These are phyloP conservation scores for Leishmania guyanensis DNA, from an alignment of 208 protist genomes.

Conservation along the genomic window DNA sequence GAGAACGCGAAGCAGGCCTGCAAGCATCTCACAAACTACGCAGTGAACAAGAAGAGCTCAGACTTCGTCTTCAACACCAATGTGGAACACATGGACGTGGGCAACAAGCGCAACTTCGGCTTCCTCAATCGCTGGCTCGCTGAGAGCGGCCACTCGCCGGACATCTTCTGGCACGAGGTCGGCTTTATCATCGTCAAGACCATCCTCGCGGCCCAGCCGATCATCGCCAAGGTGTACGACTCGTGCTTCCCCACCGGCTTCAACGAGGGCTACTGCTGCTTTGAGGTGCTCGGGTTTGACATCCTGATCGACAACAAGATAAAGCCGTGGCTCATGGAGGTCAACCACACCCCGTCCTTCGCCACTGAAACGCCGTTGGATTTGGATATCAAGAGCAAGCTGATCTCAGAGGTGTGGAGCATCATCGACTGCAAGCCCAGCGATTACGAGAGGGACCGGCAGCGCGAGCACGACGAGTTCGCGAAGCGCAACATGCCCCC, in stretches of 20 bases:
- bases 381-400: constrained; percentile 88
- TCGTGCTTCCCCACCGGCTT: constrained; percentile 85
- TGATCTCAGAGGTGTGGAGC: constrained; percentile 87
- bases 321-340: constrained; percentile 96
- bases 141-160: constrained; percentile 48
- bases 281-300: constrained; percentile 97
- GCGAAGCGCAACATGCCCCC: constrained; percentile 76
- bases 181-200: constrained; percentile 90
- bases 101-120: constrained; percentile 93
- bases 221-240: constrained; percentile 90
- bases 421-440: constrained; percentile 85
- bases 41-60: constrained; percentile 94
- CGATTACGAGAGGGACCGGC: constrained; percentile 65
- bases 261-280: constrained; percentile 94
- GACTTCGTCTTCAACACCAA: constrained; percentile 93
- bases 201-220: constrained; percentile 92
- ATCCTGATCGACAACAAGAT: constrained; percentile 94
- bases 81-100: constrained; percentile 63
- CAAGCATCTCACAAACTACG: constrained; percentile 98
- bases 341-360: constrained; percentile 97
- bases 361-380: constrained; percentile 93
- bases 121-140: constrained; percentile 90
- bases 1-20: constrained; percentile 84
- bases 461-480: constrained; percentile 78
- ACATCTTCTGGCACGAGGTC: constrained; percentile 80